Evolutionary conservation across 2,329 filamentous ascomycete species (phyloP), one percentile per base, ranked within the genome.

Genomic region (Cryphonectria naterciae): DNA sequence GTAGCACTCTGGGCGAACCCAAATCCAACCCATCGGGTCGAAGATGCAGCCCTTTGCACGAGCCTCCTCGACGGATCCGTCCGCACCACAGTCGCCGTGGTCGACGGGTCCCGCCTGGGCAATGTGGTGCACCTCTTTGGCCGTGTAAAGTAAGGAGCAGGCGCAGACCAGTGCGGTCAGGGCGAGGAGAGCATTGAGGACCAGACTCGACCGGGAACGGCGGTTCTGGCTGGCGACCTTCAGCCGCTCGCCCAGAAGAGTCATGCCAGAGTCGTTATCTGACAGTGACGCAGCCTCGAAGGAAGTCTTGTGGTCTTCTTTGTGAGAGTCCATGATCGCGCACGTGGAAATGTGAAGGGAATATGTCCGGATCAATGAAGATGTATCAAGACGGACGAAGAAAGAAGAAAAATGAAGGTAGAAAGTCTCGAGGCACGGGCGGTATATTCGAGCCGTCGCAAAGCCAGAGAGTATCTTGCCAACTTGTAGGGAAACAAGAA

Each of bases 1-100:
- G 65, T 74, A 74, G 67, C 73, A 74, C 67, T 73, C 71, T 22
- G 71, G 73, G 22, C 71, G 73, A 22, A 70, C 69, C 73, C 73
- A 74, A 32, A 74, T 64, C 70, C 70, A 74, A 28, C 73, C 67
- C 69, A 73, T 73, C 49, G 73, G 73, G 28, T 74, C 73, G 39
- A 74, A 74, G 32, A 73, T 52, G 54, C 73, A 74, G 7, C 73
- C 73, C 60, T 56, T 68, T n/a, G 70, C 73, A 13, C 73, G 73
- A 22, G 73, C 73, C 41, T 73, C 73, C 37, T 74, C 71, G 39
- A 68, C 63, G 4, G 68, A 65, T 49, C 68, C 64, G 11, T 52
- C 66, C 8, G 62, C 43, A 32, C 73, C 73, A 64, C 73, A 74
- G 69, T 72, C 66, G 35, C 71, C 73, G 37, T 73, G 73, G 66